Conservation (phyloP, 1,284 basidiomycete species). For the Polyporus tsugae region DNA sequence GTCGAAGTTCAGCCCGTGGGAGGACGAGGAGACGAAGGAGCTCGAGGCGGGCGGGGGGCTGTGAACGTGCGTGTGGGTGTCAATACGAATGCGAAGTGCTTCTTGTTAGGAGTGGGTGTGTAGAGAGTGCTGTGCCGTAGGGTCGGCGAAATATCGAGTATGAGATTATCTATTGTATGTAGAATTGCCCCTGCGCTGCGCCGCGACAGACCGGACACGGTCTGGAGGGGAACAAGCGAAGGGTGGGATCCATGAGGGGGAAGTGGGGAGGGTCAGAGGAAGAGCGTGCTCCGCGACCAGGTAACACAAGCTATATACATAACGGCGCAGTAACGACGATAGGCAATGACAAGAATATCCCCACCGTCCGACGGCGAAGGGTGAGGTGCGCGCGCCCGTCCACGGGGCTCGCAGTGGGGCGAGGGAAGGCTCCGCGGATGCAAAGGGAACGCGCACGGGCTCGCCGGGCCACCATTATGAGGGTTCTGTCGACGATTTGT, state of each 20-base stretch:
- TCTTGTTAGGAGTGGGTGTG: not conserved
- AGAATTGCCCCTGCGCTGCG: conserved; percentile 10
- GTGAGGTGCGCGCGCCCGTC: conserved; percentile 1
- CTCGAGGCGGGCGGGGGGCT: conserved; percentile 26
- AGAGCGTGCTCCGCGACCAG: conserved; percentile 19
- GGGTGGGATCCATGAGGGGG: conserved; percentile 10
- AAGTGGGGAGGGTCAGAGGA: conserved; percentile 6
- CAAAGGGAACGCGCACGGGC: not conserved
- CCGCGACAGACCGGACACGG: conserved; percentile 14
- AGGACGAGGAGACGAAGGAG: conserved; percentile 40
- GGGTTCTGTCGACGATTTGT: conserved; percentile 19
- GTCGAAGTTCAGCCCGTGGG: conserved; percentile 49
- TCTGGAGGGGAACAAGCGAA: not conserved
- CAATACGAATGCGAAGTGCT: not conserved
- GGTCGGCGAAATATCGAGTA: conserved; percentile 13
- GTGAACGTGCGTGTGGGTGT: conserved; percentile 9
- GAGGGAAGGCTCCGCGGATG: not conserved
- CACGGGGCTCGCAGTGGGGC: conserved; percentile 7
- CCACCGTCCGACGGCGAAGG: not conserved
- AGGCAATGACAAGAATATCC: conserved; percentile 37
- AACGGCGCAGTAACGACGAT: conserved; percentile 32
- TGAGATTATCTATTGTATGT: conserved; percentile 33
- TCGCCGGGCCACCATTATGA: not conserved
- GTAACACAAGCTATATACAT: conserved; percentile 15
- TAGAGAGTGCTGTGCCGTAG: conserved; percentile 2